Base-by-base conservation (phyloP, 208 protist species). In the Trypanosoma cruzi region DNA sequence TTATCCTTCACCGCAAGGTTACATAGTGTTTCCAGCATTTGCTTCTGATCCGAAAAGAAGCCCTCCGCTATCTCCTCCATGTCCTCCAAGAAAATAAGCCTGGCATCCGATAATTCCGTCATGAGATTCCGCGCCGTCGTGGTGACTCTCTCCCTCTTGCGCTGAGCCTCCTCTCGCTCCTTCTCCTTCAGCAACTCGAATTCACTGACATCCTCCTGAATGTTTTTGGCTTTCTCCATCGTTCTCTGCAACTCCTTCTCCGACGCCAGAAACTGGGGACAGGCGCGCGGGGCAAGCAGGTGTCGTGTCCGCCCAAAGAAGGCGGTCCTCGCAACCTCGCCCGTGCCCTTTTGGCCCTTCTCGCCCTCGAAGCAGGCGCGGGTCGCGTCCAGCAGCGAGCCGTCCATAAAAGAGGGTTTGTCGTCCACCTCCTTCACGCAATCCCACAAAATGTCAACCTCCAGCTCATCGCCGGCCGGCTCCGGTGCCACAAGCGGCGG, bases 401-500 rank as follows among this genome's bases (percentile, higher is more conserved):
- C 76, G 48, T 82, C 80, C 63, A 82, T 77, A 46, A 86, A 82
- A 16, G 32, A 13, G 0, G 77, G 81, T 48, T 71, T 72, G 20
- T 77, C 74, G n/a, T 73, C 59, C 16, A 68, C 49, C 34, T 68
- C 58, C 42, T 74, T 74, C 14, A 86, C 68, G 37, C 50, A 36
- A 53, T 82, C 74, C 81, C 81, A 86, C 48, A 71, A 28, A 8
- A 82, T 71, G 69, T 80, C 71, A 11, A 73, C 67, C 74, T 86
- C 81, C 52, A 80, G 71, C 53, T 81, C 77, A 48, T 86, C 81
- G n/a, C 68, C 76, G 3, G 69, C 46, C 11, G 81, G 81, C 71
- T 86, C 81, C 40, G 81, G 77, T 34, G 81, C 81, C 49, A 86
- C 81, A 22, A 86, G 60, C 54, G 69, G 53, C 32, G 65, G 81